Base-by-base conservation (phyloP, 2,329 filamentous ascomycete genomes). In the Fusarium nygamai region DNA sequence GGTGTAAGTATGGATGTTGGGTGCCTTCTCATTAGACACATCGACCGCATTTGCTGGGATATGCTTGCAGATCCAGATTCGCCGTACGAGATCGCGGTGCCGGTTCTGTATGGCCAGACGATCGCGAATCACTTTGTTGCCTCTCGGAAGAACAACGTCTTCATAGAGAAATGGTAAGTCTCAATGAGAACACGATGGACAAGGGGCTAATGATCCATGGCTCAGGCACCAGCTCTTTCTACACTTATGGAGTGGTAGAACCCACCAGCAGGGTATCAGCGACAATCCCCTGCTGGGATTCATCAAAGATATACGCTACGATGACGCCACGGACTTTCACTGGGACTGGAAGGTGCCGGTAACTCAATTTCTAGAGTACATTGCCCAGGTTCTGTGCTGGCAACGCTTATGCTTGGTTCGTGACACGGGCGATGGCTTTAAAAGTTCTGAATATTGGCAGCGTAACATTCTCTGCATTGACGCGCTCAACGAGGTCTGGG, bases 141-240 rank as follows among this genome's bases (percentile, higher is more conserved):
- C n/a, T 6, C 31, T 20, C 33, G 31, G 5, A 36, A 53, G 12
- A 53, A 53, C 8, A 53, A 34, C 17, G 0, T 16, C 2, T 53
- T 53, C 31, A 36, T 53, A 27, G 31, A 36, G 8, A 53, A 53
- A 53, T 51, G 31, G 31, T 36, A 24, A 24, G 31, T 2, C 0
- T 6, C 2, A 9, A 6, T 14, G 4, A 10, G 7, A 11, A 22
- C 6, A 0, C 6, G 17, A 48, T 29, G 5, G 0, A 27, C 3
- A 8, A 27, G 1, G 4, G 19, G 17, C 16, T 53, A 20, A 36
- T 16, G 3, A 14, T 36, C 16, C 19, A 24, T 36, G 8, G n/a
- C 20, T 6, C 12, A 36, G 50, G 50, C 50, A 53, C 13, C 12
- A 53, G n/a, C n/a, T 53, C 6, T 34, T 27, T 7, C 1, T 36